These are phyloP conservation scores for Phlyctochytrium planicorne DNA, from an alignment of 192 early-diverging fungal species.

Conservation along the genomic window DNA sequence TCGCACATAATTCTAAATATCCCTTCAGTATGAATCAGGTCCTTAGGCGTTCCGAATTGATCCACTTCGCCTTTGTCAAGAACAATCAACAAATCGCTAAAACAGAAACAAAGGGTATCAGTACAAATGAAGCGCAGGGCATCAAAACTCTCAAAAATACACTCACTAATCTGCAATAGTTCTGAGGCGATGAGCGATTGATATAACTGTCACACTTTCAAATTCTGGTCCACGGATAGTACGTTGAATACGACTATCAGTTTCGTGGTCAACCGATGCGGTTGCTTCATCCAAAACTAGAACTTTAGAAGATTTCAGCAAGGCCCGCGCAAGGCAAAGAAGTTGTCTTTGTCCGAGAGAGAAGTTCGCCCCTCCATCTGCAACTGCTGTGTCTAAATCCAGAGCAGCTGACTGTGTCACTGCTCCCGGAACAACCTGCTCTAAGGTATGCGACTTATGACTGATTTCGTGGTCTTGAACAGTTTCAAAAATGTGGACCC, in stretches of 20 bases:
- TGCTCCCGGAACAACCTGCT: not conserved
- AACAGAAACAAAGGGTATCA: not conserved
- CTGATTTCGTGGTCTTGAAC: constrained; percentile 26
- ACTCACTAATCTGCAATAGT: constrained; percentile 10
- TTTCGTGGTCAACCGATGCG: constrained; percentile 67
- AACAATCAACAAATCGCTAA: constrained; percentile 68
- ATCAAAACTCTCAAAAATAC: not conserved
- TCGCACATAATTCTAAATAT: constrained; percentile 80
- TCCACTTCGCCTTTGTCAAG: constrained; percentile 68
- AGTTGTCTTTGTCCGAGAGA: constrained; percentile 73
- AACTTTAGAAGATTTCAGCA: constrained; percentile 22
- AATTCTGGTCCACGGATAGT: constrained; percentile 73
- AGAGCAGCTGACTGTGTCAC: constrained; percentile 1
- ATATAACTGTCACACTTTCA: constrained; percentile 67
- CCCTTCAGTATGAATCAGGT: constrained; percentile 55
- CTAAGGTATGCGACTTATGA: not conserved
- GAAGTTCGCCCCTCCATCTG: constrained; percentile 67
- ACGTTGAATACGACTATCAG: constrained; percentile 69
- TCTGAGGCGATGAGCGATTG: constrained; percentile 66
- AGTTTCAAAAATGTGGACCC: constrained; percentile 68
- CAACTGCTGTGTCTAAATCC: constrained; percentile 25
- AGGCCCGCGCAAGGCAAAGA: constrained; percentile 41
- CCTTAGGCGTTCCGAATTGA: constrained; percentile 66
- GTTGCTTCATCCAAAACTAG: constrained; percentile 61
- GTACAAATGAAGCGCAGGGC: not conserved